Base-by-base conservation (phyloP, 192 early-diverging fungal genomes). In the Gonapodya prolifera region DNA sequence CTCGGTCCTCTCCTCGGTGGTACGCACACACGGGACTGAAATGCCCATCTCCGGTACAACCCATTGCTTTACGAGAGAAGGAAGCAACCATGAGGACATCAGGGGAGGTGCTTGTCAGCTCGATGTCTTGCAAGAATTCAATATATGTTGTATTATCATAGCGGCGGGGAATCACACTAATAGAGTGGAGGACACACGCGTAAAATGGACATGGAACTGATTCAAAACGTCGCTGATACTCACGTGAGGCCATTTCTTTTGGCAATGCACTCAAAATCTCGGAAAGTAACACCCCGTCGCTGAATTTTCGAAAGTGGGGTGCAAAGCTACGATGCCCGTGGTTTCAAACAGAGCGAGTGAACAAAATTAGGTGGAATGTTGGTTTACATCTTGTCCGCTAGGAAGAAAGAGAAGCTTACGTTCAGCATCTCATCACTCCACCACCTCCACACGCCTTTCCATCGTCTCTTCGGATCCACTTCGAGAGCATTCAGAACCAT, bases 401-500 rank as follows among this genome's bases (percentile, higher is more conserved):
- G n/a, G n/a, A n/a, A n/a, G n/a, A n/a, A n/a, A n/a, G n/a, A n/a
- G n/a, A n/a, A n/a, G 70, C 82, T 83, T 75, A 85, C 85, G 35
- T 88, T 85, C 29, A 88, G 80, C 83, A 88, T 84, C 16, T 82
- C 82, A 73, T 88, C 87, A 29, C 76, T 80, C 75, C 91, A 94
- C 92, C 93, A 95, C 33, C 93, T 83, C 96, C 96, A 98, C 0
- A 92, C 92, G 30, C 96, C 96, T 82, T 96, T 96, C 96, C 96
- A 98, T 18, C 86, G 84, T 36, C 89, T 84, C 23, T 91, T 86
- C 0, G 95, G 95, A 80, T 96, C 94, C 13, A 98, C 93, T 77
- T 93, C 91, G 34, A 98, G 85, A 1, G 96, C 93, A 79, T 98
- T 98, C 8, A 98, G 85, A 0, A 98, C 95, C 91, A 96, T 96